Evolutionary conservation across 2,329 filamentous ascomycete genomes (phyloP).

Genomic region (Cladosporium sp.): DNA sequence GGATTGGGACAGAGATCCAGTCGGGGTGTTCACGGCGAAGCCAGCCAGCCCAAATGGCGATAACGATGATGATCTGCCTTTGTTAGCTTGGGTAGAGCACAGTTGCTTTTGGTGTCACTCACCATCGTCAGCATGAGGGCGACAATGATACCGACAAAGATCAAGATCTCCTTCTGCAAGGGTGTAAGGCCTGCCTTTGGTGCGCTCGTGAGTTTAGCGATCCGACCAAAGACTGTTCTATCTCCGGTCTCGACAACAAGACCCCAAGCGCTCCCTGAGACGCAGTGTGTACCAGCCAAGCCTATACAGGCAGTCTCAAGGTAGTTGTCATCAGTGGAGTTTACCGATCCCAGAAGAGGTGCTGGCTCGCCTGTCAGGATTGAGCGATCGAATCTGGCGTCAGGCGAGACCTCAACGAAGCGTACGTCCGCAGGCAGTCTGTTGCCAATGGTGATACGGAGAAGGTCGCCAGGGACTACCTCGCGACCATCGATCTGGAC

Average conservation of each 20-base stretch:
- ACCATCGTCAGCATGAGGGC: conserved; percentile 63
- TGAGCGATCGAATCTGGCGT: conserved; percentile 67
- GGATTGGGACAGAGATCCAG: conserved; percentile 66
- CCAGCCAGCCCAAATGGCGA: conserved; percentile 57
- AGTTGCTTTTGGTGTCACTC: not conserved
- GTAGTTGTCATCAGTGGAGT: conserved; percentile 68
- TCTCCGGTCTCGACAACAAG: conserved; percentile 69
- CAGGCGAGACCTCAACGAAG: conserved; percentile 62
- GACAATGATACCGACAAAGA: conserved; percentile 68
- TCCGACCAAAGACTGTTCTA: conserved; percentile 66
- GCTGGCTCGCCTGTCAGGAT: conserved; percentile 64
- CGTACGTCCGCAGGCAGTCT: conserved; percentile 71
- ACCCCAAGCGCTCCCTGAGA: conserved; percentile 61
- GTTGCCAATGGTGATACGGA: conserved; percentile 65
- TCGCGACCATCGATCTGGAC: conserved; percentile 37
- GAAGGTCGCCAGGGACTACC: conserved; percentile 67
- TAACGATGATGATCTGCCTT: conserved; percentile 44
- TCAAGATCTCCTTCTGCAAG: conserved; percentile 66
- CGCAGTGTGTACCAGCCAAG: conserved; percentile 73
- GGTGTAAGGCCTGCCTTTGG: conserved; percentile 64
- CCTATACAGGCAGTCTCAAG: conserved; percentile 73
- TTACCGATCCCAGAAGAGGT: conserved; percentile 58
- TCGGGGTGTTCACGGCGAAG: conserved; percentile 60
- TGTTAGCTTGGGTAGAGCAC: not conserved
- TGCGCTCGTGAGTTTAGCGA: conserved; percentile 66